Percentiles rank a stretch among this genome's conserved stretches.
Evolutionary conservation across 2,329 filamentous ascomycete species (phyloP).

Genomic region (Hortaea werneckii): DNA sequence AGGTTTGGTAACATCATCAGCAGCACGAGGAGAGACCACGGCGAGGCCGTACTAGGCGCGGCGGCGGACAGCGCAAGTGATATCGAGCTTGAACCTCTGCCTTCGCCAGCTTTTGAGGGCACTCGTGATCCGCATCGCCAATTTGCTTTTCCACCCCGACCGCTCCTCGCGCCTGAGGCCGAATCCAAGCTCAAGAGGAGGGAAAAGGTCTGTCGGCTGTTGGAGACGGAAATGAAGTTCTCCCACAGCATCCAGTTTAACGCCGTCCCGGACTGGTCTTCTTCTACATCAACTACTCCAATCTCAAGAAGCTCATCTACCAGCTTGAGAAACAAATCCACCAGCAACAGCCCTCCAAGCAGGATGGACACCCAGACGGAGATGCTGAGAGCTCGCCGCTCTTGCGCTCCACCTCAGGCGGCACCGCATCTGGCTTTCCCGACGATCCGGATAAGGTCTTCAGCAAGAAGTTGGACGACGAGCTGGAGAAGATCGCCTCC

Average conservation of each 20-base stretch:
- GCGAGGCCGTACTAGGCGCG: too few species aligned
- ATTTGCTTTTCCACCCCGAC: too few species aligned
- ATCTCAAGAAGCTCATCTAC: conserved; percentile 97
- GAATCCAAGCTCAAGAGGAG: conserved; percentile 12
- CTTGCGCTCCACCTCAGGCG: conserved; percentile 36
- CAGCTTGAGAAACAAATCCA: conserved; percentile 69
- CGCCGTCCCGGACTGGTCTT: conserved; percentile 98
- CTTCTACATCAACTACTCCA: conserved; percentile 94
- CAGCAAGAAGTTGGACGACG: conserved; percentile 67
- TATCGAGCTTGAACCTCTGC: background rate
- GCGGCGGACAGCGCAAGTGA: background rate
- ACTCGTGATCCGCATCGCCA: background rate
- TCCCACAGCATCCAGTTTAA: conserved; percentile 99
- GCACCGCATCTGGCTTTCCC: conserved; percentile 27
- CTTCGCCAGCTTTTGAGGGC: background rate
- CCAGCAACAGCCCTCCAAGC: background rate
- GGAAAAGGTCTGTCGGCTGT: conserved; percentile 60
- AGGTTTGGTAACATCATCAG: too few species aligned
- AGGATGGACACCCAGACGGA: conserved; percentile 11
- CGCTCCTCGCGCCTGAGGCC: background rate
- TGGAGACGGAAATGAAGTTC: conserved; percentile 73
- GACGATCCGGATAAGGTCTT: conserved; percentile 74
- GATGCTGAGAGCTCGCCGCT: conserved; percentile 82
- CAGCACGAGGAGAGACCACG: too few species aligned
- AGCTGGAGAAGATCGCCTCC: conserved; percentile 85